A percentile compares a stretch with the other conserved stretches of the same genome.
These are phyloP conservation scores for Fraxinus cuspidata DNA, from an alignment of 257 asterid genomes.

Conservation along the genomic window DNA sequence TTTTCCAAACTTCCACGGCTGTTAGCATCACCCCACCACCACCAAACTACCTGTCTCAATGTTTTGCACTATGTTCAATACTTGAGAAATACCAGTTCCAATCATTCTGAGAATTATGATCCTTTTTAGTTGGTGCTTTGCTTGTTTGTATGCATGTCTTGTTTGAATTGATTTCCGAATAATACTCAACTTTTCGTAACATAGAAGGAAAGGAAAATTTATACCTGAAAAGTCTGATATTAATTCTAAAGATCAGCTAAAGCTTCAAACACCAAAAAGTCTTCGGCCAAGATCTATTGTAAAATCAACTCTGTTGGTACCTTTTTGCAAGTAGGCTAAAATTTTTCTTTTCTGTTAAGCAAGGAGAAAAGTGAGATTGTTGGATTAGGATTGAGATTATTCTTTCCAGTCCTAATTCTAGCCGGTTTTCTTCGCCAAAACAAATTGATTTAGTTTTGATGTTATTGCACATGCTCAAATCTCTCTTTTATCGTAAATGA, in stretches of 20 bases:
- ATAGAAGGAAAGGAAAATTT: not conserved
- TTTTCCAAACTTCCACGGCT: not conserved
- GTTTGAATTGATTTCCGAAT: not conserved
- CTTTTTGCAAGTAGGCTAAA: not conserved
- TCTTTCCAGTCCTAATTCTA: not conserved
- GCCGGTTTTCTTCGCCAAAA: not conserved
- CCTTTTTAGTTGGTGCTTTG: no score
- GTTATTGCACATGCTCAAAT: not conserved
- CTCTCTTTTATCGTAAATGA: not conserved
- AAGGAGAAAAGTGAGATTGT: not conserved
- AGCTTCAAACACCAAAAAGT: not conserved
- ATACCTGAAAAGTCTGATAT: no score
- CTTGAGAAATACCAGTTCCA: no score
- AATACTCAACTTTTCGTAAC: not conserved
- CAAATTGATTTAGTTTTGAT: not conserved
- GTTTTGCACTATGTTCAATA: no score
- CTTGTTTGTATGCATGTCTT: not conserved
- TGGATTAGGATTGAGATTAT: not conserved
- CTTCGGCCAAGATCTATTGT: not conserved
- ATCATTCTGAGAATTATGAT: no score
- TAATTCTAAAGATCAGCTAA: no score
- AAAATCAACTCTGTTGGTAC: not conserved
- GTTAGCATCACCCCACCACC: not conserved
- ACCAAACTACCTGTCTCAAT: not conserved
- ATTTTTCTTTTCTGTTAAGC: not conserved